Conservation (phyloP, 352 stramenopile genomes). For the Globisporangium mamillatum region DNA sequence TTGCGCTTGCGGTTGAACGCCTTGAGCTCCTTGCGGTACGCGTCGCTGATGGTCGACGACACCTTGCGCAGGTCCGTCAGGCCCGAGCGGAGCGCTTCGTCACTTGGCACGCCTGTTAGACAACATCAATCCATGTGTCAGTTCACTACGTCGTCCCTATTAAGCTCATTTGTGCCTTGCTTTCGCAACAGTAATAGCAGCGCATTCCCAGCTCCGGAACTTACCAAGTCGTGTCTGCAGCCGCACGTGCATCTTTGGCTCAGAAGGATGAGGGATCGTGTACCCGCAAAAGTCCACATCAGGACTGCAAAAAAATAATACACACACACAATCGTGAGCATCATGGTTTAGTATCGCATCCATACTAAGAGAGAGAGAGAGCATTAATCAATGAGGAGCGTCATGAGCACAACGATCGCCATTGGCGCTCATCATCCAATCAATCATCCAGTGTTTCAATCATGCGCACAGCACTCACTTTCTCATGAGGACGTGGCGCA, state of each 20-base stretch:
- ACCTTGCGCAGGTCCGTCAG: slow-evolving; percentile 75
- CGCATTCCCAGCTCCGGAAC: neutral
- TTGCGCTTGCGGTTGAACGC: slow-evolving; percentile 82
- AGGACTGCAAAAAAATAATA: slow-evolving; percentile 38
- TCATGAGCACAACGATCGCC: neutral
- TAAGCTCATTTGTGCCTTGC: neutral
- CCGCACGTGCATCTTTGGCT: slow-evolving; percentile 93
- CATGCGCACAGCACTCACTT: slow-evolving; percentile 46
- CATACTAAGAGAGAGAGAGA: neutral
- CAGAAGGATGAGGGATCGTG: slow-evolving; percentile 93
- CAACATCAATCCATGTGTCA: neutral
- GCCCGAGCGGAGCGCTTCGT: slow-evolving; percentile 61
- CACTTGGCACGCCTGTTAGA: slow-evolving; percentile 42
- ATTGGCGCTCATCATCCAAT: neutral
- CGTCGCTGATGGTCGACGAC: slow-evolving; percentile 64
- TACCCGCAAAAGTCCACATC: slow-evolving; percentile 94
- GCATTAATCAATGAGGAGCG: neutral
- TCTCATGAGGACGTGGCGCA: slow-evolving; percentile 92
- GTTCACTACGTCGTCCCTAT: neutral
- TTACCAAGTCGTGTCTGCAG: slow-evolving; percentile 86
- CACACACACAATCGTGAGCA: neutral
- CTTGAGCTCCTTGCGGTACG: slow-evolving; percentile 82
- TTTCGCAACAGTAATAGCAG: neutral
- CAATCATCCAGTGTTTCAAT: neutral
- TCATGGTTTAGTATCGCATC: neutral